These are phyloP conservation scores for Tulasnella sp. DNA, from an alignment of 768 basidiomycete genomes.

Conservation along the genomic window DNA sequence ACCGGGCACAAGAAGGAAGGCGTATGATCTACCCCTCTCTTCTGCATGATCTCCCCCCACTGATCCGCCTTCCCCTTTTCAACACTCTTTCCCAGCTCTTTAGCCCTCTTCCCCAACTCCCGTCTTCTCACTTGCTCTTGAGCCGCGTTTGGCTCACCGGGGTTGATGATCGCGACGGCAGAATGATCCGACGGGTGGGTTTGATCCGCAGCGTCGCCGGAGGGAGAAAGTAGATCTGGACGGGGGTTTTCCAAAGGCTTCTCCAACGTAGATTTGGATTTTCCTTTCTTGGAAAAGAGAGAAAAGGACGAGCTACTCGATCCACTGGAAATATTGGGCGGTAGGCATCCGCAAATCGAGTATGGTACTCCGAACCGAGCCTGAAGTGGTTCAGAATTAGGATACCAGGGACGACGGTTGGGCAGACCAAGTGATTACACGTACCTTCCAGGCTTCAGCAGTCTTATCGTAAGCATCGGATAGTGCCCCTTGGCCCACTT, in stretches of 20 bases:
- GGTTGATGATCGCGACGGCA: slow-evolving; percentile 25
- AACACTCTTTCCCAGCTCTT: not conserved
- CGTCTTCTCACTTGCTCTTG: not conserved
- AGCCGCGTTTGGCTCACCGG: not conserved
- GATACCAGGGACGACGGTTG: not conserved
- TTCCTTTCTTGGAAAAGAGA: slow-evolving; percentile 18
- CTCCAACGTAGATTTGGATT: slow-evolving; percentile 15
- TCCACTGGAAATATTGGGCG: slow-evolving; percentile 30
- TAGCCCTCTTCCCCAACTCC: not conserved
- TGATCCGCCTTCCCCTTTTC: slow-evolving; percentile 18
- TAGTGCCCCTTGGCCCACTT: slow-evolving; percentile 46
- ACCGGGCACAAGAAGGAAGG: slow-evolving; percentile 10
- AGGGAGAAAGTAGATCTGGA: slow-evolving; percentile 26
- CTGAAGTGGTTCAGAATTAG: slow-evolving; percentile 30
- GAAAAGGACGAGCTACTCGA: not conserved
- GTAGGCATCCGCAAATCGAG: slow-evolving; percentile 56
- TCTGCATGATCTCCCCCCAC: slow-evolving; percentile 21
- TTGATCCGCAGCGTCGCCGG: slow-evolving; percentile 26
- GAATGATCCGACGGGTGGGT: slow-evolving; percentile 30
- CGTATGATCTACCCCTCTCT: slow-evolving; percentile 22
- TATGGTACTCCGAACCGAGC: slow-evolving; percentile 52
- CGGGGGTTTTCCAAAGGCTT: slow-evolving; percentile 24
- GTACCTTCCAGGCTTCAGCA: slow-evolving; percentile 47
- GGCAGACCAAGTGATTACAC: not conserved
- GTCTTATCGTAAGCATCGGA: slow-evolving; percentile 49